phyloP scores from a whole-genome alignment of 176 grass and related monocot species.

The Phragmites australis region DNA sequence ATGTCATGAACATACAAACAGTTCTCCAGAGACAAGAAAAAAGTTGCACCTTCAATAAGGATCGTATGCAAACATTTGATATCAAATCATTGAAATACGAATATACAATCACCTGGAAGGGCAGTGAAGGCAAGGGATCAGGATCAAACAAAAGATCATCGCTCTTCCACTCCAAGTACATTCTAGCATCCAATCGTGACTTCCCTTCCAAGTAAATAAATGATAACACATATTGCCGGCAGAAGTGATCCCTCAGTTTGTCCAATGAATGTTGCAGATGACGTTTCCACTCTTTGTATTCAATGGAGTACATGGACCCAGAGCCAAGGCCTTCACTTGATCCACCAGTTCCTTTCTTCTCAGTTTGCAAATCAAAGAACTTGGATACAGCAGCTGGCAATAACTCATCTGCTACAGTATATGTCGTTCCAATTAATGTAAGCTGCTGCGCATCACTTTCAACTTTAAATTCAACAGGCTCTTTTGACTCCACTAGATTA shows the following conservation, averaged over 20 bases:
- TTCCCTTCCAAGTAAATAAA: conserved; percentile 99
- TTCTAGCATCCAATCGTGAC: conserved; percentile 87
- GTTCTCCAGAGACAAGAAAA: conserved; percentile 2
- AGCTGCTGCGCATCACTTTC: conserved; percentile 88
- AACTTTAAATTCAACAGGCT: conserved; percentile 71
- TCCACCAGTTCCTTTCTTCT: conserved; percentile 70
- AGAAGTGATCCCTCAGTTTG: conserved; percentile 93
- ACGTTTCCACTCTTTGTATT: conserved; percentile 95
- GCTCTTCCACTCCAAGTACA: conserved; percentile 76
- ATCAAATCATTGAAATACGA: conserved; percentile 34
- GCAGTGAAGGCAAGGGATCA: conserved; percentile 80
- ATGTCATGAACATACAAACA: not conserved
- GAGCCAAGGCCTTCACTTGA: conserved; percentile 54
- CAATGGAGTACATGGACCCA: conserved; percentile 51
- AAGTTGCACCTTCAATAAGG: not conserved
- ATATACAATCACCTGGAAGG: conserved; percentile 86
- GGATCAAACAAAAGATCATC: conserved; percentile 81
- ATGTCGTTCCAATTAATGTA: conserved; percentile 73
- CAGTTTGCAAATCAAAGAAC: conserved; percentile 62
- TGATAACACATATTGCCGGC: conserved; percentile 87
- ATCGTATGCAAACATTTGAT: conserved; percentile 25
- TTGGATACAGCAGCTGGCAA: conserved; percentile 77
- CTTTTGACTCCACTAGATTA: conserved; percentile 66
- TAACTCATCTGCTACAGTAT: conserved; percentile 75
- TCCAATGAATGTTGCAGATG: conserved; percentile 84